phyloP scores from a whole-genome alignment of 2,329 filamentous ascomycete species.

The Talaromyces islandicus region DNA sequence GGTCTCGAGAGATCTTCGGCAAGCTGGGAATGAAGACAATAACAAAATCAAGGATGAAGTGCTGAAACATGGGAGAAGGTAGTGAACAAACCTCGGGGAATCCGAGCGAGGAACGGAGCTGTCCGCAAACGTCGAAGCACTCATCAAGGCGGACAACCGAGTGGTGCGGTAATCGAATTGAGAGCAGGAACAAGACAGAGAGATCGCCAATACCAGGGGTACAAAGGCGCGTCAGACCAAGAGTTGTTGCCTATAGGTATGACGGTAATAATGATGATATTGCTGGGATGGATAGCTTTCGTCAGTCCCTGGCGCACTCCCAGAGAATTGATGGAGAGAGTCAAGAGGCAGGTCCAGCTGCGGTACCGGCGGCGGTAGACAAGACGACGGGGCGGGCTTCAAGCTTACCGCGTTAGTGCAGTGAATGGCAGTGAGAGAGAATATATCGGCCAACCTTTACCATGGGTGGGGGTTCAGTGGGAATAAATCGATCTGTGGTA shows the following conservation, averaged over 20 bases:
- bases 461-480: slow-evolving; percentile 16
- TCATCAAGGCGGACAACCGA: slow-evolving; percentile 33
- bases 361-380: background rate
- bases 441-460: slow-evolving; percentile 13
- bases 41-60: background rate
- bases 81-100: slow-evolving; percentile 33
- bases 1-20: background rate
- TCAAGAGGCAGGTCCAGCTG: slow-evolving; percentile 1
- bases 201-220: slow-evolving; percentile 11
- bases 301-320: slow-evolving; percentile 11
- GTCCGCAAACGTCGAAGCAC: slow-evolving; percentile 35
- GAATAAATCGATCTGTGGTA: slow-evolving; percentile 10
- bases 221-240: background rate
- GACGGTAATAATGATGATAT: background rate
- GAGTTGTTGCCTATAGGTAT: background rate
- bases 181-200: background rate
- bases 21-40: slow-evolving; percentile 2
- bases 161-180: background rate
- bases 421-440: slow-evolving; percentile 12
- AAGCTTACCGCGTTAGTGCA: slow-evolving; percentile 13
- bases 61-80: slow-evolving; percentile 12
- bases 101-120: slow-evolving; percentile 34
- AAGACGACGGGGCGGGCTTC: slow-evolving; percentile 9
- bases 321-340: slow-evolving; percentile 8
- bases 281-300: background rate